Percentiles rank a stretch among this genome's conserved stretches.
These are phyloP conservation scores for Penicillium flavigenum DNA, from an alignment of 495 filamentous ascomycete genomes.

Conservation along the genomic window DNA sequence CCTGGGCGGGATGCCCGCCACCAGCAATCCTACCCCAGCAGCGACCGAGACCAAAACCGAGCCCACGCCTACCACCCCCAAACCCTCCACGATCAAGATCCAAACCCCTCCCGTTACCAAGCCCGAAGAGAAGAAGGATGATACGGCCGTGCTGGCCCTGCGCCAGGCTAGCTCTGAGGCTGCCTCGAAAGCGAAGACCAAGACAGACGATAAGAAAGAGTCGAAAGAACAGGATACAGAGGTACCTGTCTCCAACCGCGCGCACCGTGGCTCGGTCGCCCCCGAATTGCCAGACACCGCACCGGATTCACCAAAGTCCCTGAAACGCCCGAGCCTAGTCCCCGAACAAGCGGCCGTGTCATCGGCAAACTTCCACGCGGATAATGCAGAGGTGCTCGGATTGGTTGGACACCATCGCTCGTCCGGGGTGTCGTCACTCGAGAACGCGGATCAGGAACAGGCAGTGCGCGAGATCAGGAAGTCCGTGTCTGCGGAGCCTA, in stretches of 20 bases:
- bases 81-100: slow-evolving; percentile 44
- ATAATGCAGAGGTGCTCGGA: slow-evolving; percentile 41
- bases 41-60: slow-evolving; percentile 30
- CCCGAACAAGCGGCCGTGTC: slow-evolving; percentile 46
- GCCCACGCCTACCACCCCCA: slow-evolving; percentile 36
- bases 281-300: slow-evolving; percentile 34
- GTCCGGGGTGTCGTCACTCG: slow-evolving; percentile 39
- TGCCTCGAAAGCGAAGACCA: slow-evolving; percentile 57
- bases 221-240: slow-evolving; percentile 13
- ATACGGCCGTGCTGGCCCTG: slow-evolving; percentile 54
- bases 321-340: slow-evolving; percentile 38
- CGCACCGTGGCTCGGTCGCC: slow-evolving; percentile 31
- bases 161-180: slow-evolving; percentile 68
- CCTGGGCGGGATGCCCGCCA: slow-evolving; percentile 40
- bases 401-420: slow-evolving; percentile 47
- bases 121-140: slow-evolving; percentile 32
- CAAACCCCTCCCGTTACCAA: slow-evolving; percentile 43
- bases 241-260: slow-evolving; percentile 8
- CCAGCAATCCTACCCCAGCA: slow-evolving; percentile 44
- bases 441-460: slow-evolving; percentile 39
- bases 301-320: slow-evolving; percentile 31
- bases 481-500: slow-evolving; percentile 35
- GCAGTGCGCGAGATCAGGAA: slow-evolving; percentile 40
- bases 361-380: slow-evolving; percentile 45
- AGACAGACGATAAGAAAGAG: slow-evolving; percentile 25